These are phyloP conservation scores for Berberis thunbergii DNA, from an alignment of 164 flowering plant genomes.

Conservation along the genomic window DNA sequence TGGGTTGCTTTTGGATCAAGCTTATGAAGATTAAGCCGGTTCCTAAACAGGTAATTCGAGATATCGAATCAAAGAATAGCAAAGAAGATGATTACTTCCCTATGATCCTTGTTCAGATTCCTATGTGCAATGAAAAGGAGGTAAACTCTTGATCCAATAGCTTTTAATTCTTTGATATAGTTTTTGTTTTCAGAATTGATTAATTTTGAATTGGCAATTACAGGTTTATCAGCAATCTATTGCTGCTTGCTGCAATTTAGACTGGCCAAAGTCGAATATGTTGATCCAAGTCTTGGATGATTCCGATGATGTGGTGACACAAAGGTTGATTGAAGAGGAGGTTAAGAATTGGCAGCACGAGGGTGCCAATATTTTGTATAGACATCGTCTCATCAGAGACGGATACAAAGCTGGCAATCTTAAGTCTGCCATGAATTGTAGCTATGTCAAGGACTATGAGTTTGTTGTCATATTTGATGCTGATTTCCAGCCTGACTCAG, in stretches of 20 bases:
- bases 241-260: constrained; percentile 82
- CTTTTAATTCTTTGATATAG: neutral
- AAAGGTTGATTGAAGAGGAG: constrained; percentile 69
- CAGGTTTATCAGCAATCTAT: constrained; percentile 97
- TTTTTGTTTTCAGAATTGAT: neutral
- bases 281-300: constrained; percentile 87
- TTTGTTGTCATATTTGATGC: constrained; percentile 93
- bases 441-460: constrained; percentile 84
- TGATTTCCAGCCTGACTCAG: constrained; percentile 89
- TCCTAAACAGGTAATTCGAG: constrained; percentile 28
- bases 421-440: constrained; percentile 90
- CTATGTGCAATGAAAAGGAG: constrained; percentile 99
- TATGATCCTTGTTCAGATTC: constrained; percentile 96
- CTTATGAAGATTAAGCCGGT: constrained; percentile 69
- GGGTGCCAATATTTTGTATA: constrained; percentile 69
- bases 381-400: constrained; percentile 77
- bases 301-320: constrained; percentile 75
- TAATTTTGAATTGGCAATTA: neutral
- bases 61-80: constrained; percentile 58
- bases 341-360: constrained; percentile 79
- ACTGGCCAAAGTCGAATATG: constrained; percentile 79
- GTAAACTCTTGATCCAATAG: constrained; percentile 22
- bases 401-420: constrained; percentile 99
- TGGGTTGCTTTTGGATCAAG: constrained; percentile 90
- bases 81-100: constrained; percentile 46